Conservation (phyloP, 306 rosid genomes). For the Glycine latifolia region DNA sequence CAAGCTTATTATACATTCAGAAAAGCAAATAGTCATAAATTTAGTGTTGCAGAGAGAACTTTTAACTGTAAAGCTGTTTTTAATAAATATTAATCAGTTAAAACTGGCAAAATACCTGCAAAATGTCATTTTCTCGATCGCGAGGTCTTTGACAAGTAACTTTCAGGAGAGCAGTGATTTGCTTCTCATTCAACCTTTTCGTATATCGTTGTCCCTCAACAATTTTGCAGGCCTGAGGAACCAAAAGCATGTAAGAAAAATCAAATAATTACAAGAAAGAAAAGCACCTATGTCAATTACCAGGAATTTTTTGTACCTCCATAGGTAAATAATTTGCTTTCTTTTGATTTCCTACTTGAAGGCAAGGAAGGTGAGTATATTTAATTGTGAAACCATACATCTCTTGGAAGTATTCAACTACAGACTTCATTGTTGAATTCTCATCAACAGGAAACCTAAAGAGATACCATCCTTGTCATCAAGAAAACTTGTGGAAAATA, state of each 20-base stretch:
- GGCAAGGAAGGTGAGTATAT: constrained; percentile 96
- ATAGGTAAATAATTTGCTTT: constrained; percentile 96
- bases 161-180: constrained; percentile 88
- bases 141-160: constrained; percentile 98
- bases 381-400: constrained; percentile 97
- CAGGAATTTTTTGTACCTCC: constrained; percentile 70
- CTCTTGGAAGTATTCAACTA: constrained; percentile 96
- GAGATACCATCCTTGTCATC: constrained; percentile 25
- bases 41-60: not conserved
- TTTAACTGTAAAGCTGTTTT: not conserved
- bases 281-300: constrained; percentile 19
- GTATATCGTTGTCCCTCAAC: constrained; percentile 97
- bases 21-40: not conserved
- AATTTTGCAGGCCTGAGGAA: constrained; percentile 93
- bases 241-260: constrained; percentile 36
- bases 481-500: not conserved
- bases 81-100: not conserved
- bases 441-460: constrained; percentile 95
- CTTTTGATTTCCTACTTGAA: constrained; percentile 98
- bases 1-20: not conserved
- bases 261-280: constrained; percentile 18
- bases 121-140: constrained; percentile 92
- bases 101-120: constrained; percentile 61
- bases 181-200: constrained; percentile 92
- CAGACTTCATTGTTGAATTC: constrained; percentile 93